Evolutionary conservation across 352 stramenopile genomes (phyloP), one percentile per base, ranked within the genome.

Genomic region (Pythium vanterpoolii): DNA sequence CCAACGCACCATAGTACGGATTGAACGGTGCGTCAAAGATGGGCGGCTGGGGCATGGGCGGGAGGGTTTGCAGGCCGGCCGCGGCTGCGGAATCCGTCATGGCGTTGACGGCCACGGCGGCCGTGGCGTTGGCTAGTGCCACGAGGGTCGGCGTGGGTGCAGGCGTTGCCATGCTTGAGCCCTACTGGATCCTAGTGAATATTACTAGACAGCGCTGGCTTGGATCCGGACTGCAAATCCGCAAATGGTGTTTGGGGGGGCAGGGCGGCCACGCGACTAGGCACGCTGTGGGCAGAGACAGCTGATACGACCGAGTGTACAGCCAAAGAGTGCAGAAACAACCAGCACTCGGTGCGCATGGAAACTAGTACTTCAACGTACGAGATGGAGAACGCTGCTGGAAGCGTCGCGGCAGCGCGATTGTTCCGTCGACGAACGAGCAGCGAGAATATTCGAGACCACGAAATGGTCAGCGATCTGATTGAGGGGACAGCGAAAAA

Each of bases 11-110:
- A 21, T 64, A 56, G 62, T 64, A 69, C 24, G 62, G 55, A 14
- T 69, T 64, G 34, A 61, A 65, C 33, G 62, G 62, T 19, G 56
- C 55, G 36, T 65, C 55, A 36, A 69, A 69, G 49, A 64, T 65
- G 18, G 62, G 62, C 16, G 62, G 56, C 49, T 64, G 42, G 18
- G 62, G 62, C 47, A 69, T 42, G 10, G 45, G 42, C 10, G 62
- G 62, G 14, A 69, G 44, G 7, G 58, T 57, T 43, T 58, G 21
- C 4, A 65, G 31, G 0, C 39, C 38, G 2, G 57, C 39, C 16
- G 58, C 40, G 3, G 30, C 47, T 10, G 33, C 30, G n/a, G 48
- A 27, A 28, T 54, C 31, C 43, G 40, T 19, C 46, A 52, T 38
- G 47, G 44, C 30, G 24, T 14, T 55, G 3, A 23, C n/a, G 19